Evolutionary conservation across 805 yeast genomes (phyloP).

Genomic region (Saccharomycopsis fermentans): DNA sequence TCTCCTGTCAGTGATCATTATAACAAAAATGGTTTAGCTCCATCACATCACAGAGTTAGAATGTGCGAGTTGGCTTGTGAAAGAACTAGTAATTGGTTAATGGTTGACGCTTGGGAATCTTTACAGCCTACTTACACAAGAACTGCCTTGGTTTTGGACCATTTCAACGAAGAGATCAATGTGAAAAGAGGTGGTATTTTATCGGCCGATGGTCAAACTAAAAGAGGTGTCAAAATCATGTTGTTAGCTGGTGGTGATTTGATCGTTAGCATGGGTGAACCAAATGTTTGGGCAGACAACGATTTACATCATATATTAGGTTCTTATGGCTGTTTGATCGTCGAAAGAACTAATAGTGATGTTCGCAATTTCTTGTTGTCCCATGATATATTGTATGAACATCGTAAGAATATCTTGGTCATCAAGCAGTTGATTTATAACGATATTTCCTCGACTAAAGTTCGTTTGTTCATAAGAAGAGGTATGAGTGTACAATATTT

Average conservation of each 20-base stretch:
- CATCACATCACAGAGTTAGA: conserved; percentile 80
- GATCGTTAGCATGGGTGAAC: conserved; percentile 99
- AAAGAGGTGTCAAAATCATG: conserved; percentile 87
- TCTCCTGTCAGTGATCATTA: conserved; percentile 93
- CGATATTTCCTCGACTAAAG: conserved; percentile 92
- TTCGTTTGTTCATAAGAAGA: conserved; percentile 80
- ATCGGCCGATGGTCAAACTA: conserved; percentile 45
- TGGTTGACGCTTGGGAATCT: conserved; percentile 99
- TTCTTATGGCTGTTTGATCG: conserved; percentile 90
- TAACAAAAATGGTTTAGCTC: conserved; percentile 86
- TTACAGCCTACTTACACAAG: conserved; percentile 84
- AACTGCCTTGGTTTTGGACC: conserved; percentile 92
- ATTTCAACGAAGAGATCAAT: conserved; percentile 91
- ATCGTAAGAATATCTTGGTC: conserved; percentile 83
- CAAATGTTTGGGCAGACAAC: conserved; percentile 96
- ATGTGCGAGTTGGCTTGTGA: conserved; percentile 99
- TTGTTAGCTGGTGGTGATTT: conserved; percentile 95
- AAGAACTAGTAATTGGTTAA: conserved; percentile 90
- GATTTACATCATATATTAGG: conserved; percentile 94
- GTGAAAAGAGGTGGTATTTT: conserved; percentile 78
- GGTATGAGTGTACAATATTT: conserved; percentile 96
- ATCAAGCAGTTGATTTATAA: conserved; percentile 94
- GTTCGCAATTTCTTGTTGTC: conserved; percentile 84
- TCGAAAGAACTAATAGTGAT: conserved; percentile 94
- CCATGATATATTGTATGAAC: conserved; percentile 97